Evolutionary conservation across 805 yeast genomes (phyloP).

Genomic region (Barnettozyma sp.): DNA sequence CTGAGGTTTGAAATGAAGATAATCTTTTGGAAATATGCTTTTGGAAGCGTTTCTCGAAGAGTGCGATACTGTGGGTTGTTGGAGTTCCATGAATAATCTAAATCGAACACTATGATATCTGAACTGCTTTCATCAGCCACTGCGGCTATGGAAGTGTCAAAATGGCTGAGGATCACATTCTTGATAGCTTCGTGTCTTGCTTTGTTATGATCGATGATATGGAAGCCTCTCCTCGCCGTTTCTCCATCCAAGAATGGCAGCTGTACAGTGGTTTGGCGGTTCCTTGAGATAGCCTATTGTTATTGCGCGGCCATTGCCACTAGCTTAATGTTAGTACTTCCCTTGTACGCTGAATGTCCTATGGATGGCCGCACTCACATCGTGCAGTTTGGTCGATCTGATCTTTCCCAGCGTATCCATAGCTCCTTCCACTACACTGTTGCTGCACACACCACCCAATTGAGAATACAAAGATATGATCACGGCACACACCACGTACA

Average conservation of each 20-base stretch:
- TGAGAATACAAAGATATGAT: no score
- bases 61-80: constrained; percentile 1
- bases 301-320: no score
- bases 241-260: background rate
- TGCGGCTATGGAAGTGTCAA: background rate
- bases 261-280: background rate
- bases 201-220: constrained; percentile 5
- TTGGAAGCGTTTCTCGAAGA: background rate
- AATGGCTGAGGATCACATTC: background rate
- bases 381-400: background rate
- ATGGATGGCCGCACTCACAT: background rate
- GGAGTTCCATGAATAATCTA: constrained; percentile 9
- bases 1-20: background rate
- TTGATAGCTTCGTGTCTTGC: constrained; percentile 2
- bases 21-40: background rate
- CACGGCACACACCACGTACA: no score
- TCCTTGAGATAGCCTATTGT: no score
- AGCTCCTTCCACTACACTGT: no score
- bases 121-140: no score
- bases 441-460: no score
- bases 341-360: no score
- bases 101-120: constrained; percentile 10
- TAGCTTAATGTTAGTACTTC: no score
- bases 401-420: constrained; percentile 3
- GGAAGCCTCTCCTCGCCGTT: constrained; percentile 1